A percentile compares a stretch with the other conserved stretches of the same genome.
phyloP scores from a whole-genome alignment of 2,329 filamentous ascomycete genomes.

The Claviceps purpurea region DNA sequence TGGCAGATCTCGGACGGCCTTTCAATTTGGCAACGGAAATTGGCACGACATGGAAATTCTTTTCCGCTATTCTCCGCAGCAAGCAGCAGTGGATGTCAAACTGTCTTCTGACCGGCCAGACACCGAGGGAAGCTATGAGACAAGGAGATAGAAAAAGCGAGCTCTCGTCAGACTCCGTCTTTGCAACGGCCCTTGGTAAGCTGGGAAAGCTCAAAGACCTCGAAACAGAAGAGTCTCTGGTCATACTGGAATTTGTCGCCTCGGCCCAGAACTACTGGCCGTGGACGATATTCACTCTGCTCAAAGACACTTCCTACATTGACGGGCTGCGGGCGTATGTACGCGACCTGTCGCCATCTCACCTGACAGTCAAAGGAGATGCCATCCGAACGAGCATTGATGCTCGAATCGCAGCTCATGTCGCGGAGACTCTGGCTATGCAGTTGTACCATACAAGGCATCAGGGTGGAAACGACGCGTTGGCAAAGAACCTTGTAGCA shows the following conservation, averaged over 20 bases:
- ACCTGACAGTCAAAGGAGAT: conserved; percentile 39
- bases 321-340: conserved; percentile 59
- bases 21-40: conserved; percentile 52
- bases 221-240: conserved; percentile 51
- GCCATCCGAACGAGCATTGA: conserved; percentile 45
- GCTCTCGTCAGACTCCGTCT: conserved; percentile 46
- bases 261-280: conserved; percentile 90
- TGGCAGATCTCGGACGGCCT: conserved; percentile 66
- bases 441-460: conserved; percentile 79
- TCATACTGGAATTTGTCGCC: conserved; percentile 75
- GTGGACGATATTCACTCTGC: conserved; percentile 74
- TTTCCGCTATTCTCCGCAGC: conserved; percentile 74
- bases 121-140: conserved; percentile 62
- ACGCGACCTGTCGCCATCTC: conserved; percentile 38
- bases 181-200: conserved; percentile 59
- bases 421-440: conserved; percentile 82
- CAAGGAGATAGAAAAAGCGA: conserved; percentile 37
- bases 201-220: conserved; percentile 53
- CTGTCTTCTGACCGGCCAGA: conserved; percentile 77
- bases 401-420: conserved; percentile 62
- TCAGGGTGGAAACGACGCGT: conserved; percentile 48
- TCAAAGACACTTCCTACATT: conserved; percentile 62
- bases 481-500: conserved; percentile 58
- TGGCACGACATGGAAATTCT: conserved; percentile 66
- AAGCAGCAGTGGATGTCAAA: conserved; percentile 95